Evolutionary conservation across 257 asterid genomes (phyloP).

Genomic region (Capsicum rhomboideum): DNA sequence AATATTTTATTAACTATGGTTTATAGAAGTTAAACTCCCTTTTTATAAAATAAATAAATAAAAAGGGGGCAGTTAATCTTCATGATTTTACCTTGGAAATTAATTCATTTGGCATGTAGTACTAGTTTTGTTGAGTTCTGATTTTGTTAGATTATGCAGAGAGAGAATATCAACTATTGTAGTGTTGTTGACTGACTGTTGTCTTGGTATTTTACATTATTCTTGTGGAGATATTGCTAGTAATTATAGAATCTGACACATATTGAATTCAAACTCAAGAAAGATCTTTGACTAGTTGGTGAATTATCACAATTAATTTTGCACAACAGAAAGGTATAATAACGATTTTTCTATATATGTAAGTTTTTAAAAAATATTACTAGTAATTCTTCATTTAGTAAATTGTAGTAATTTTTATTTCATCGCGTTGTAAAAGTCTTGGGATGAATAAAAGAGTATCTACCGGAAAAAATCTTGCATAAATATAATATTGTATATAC

Average conservation of each 20-base stretch:
- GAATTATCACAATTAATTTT: not conserved
- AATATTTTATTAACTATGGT: not conserved
- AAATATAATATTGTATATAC: not conserved
- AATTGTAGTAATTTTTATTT: not conserved
- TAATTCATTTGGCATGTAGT: not conserved
- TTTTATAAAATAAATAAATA: too few relatives aligned
- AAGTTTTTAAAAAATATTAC: not conserved
- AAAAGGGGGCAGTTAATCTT: not conserved
- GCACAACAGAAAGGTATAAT: not conserved
- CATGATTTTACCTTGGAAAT: not conserved
- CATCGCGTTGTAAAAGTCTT: not conserved
- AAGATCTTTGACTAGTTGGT: not conserved
- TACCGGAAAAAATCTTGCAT: not conserved
- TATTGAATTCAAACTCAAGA: not conserved
- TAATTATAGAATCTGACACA: not conserved
- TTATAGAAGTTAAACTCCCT: not conserved
- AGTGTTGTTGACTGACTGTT: not conserved
- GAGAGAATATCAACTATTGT: not conserved
- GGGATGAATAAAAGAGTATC: not conserved
- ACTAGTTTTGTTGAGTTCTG: not conserved
- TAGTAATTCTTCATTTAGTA: not conserved
- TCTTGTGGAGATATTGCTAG: not conserved
- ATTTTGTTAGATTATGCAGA: not conserved
- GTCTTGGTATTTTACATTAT: not conserved
- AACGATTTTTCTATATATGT: not conserved